Percentiles rank a stretch among this genome's conserved stretches.
phyloP scores from a whole-genome alignment of 2,329 filamentous ascomycete genomes.

The Sphaerulina populicola region DNA sequence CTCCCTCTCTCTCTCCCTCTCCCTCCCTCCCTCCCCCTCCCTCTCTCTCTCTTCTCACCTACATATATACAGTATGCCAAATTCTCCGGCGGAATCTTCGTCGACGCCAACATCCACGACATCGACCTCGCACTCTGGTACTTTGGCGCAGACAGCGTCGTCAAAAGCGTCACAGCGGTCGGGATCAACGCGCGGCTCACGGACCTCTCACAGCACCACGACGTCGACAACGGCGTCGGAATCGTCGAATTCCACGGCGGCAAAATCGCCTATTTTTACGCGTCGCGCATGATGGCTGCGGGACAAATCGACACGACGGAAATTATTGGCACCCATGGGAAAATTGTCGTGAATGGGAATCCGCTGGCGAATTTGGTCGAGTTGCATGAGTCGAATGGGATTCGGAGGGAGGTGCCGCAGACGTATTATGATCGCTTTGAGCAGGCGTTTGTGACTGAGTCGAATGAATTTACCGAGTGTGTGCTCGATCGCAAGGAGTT shows the following conservation, averaged over 20 bases:
- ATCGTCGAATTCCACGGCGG: conserved; percentile 58
- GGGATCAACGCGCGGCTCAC: conserved; percentile 54
- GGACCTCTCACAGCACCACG: conserved; percentile 49
- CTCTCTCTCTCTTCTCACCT: too few relatives aligned
- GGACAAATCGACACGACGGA: conserved; percentile 61
- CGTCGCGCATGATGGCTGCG: conserved; percentile 57
- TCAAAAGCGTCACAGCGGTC: conserved; percentile 50
- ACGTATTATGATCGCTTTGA: conserved; percentile 57
- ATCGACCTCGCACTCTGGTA: conserved; percentile 60
- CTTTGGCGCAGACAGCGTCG: conserved; percentile 48
- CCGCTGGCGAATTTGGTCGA: conserved; percentile 50
- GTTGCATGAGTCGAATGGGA: conserved; percentile 46
- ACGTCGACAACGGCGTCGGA: conserved; percentile 56
- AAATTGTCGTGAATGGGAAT: conserved; percentile 53
- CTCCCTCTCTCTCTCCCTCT: too few relatives aligned
- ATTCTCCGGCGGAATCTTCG: conserved; percentile 60
- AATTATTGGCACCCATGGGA: conserved; percentile 59
- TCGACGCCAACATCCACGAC: conserved; percentile 63
- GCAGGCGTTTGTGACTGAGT: conserved; percentile 55
- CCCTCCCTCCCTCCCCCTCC: too few relatives aligned
- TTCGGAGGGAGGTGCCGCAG: conserved; percentile 52
- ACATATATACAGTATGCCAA: conserved; percentile 48
- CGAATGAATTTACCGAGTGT: conserved; percentile 53
- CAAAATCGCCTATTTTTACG: conserved; percentile 57
- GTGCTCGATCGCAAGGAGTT: conserved; percentile 50